Base-by-base conservation (phyloP, 305 asterid species). In the Fraxinus angustifolia region DNA sequence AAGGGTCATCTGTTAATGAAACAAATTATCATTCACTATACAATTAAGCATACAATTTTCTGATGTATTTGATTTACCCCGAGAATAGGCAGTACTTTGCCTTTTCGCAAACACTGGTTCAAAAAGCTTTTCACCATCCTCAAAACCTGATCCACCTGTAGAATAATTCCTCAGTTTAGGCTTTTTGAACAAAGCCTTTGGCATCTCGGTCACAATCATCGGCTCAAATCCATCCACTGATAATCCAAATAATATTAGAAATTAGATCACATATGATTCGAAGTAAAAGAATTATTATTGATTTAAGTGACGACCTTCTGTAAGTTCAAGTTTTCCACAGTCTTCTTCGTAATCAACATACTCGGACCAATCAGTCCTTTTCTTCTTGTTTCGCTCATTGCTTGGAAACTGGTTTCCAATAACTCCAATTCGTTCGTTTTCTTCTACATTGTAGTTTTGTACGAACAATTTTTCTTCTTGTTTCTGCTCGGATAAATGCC, bases 311-410 rank as follows among this genome's bases (percentile, higher is more conserved):
- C 45, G 65, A 92, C 94, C 94, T 87, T 82, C 40, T 5, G 79
- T 35, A 74, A 17, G 33, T 56, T 78, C 67, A 60, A 81, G 70
- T 42, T 70, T 79, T n/a, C 82, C 76, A 6, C 10, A 2, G 1
- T 89, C 91, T 19, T 78, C 85, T 26, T 78, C 89, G 34, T 82
- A 87, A 79, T 91, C 97, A 4, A 91, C 85, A 31, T 92, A 96
- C 87, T 96, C 95, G 1, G 89, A 80, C 99, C 98, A 96, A 81
- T 96, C 97, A 2, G 80, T 91, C 83, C 95, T 85, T 78, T 85
- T 92, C 81, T 79, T 83, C 82, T 78, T 73, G 14, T 50, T 71
- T 28, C 81, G 76, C 12, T 48, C 80, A 28, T 73, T 40, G 35
- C 6, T 38, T 78, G 58, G 77, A 70, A 38, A 56, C 77, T 73